A percentile compares a stretch with the other conserved stretches of the same genome.
phyloP scores from a whole-genome alignment of 1,139 yeast species.

The Wickerhamomyces sp. region DNA sequence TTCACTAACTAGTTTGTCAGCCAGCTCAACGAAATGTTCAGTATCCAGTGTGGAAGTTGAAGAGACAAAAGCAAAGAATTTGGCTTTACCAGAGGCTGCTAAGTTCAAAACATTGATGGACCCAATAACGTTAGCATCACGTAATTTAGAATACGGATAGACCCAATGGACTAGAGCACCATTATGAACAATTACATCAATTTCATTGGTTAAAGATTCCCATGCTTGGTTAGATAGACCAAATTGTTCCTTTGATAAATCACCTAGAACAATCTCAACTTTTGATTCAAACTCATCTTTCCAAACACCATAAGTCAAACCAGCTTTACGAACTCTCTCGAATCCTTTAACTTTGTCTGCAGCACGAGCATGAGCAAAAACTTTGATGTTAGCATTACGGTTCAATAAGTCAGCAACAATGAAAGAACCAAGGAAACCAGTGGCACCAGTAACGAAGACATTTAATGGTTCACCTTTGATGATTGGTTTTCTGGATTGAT shows the following conservation, averaged over 20 bases:
- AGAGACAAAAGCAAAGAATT: constrained; percentile 85
- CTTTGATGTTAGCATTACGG: constrained; percentile 46
- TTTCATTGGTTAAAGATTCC: constrained; percentile 46
- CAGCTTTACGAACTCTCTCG: constrained; percentile 71
- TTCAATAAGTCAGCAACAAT: constrained; percentile 70
- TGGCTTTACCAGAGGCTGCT: constrained; percentile 75
- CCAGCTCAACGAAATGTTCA: constrained; percentile 68
- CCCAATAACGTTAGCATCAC: constrained; percentile 91
- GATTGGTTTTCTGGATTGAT: constrained; percentile 32
- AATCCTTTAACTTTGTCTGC: constrained; percentile 60
- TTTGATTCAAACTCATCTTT: constrained; percentile 50
- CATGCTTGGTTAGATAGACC: constrained; percentile 62
- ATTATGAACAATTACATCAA: constrained; percentile 88
- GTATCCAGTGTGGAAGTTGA: constrained; percentile 92
- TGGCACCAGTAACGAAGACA: constrained; percentile 89
- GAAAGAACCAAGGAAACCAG: constrained; percentile 94
- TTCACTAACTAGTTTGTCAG: constrained; percentile 60
- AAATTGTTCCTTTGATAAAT: constrained; percentile 64
- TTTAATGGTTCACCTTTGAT: constrained; percentile 40
- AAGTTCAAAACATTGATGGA: constrained; percentile 80
- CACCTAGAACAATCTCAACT: constrained; percentile 78
- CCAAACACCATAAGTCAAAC: constrained; percentile 86
- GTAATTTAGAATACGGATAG: constrained; percentile 82
- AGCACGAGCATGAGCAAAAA: constrained; percentile 92
- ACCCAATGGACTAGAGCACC: constrained; percentile 99